Evolutionary conservation across 148 eudicot genomes (phyloP).

Genomic region (Pharnaceum exiguum): DNA sequence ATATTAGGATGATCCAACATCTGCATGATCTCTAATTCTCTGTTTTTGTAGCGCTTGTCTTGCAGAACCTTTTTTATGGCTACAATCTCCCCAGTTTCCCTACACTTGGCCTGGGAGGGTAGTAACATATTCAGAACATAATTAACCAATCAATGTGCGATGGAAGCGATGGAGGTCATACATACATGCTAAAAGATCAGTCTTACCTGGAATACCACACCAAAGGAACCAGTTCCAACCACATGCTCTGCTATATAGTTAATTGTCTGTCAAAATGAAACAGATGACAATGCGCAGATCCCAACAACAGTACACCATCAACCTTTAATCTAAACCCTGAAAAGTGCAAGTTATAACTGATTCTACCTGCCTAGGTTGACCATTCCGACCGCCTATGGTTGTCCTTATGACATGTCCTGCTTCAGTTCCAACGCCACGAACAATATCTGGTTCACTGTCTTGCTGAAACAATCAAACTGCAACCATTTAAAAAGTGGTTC

Average conservation of each 20-base stretch:
- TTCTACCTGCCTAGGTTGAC: slow-evolving; percentile 92
- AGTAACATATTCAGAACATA: slow-evolving; percentile 4
- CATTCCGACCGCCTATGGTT: slow-evolving; percentile 84
- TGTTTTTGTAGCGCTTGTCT: slow-evolving; percentile 98
- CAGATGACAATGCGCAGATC: slow-evolving; percentile 8
- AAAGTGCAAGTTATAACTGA: slow-evolving; percentile 6
- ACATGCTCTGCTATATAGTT: slow-evolving; percentile 97
- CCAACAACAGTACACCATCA: slow-evolving; percentile 2
- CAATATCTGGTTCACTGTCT: slow-evolving; percentile 93
- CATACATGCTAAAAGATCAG: not conserved
- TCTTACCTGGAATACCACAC: slow-evolving; percentile 90
- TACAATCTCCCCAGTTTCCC: slow-evolving; percentile 97
- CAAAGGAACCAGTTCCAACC: slow-evolving; percentile 99
- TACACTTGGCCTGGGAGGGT: slow-evolving; percentile 79
- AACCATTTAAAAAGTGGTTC: slow-evolving; percentile 8
- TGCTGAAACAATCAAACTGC: slow-evolving; percentile 30
- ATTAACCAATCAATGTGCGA: slow-evolving; percentile 1
- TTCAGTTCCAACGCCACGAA: slow-evolving; percentile 89
- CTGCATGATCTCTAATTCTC: slow-evolving; percentile 98
- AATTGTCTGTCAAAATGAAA: slow-evolving; percentile 49
- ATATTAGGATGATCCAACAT: slow-evolving; percentile 97
- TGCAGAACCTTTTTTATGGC: slow-evolving; percentile 99
- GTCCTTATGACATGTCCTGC: slow-evolving; percentile 92
- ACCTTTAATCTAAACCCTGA: not conserved
- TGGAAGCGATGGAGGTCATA: slow-evolving; percentile 1